These are phyloP conservation scores for Sporothrix mexicana DNA, from an alignment of 2,329 filamentous ascomycete genomes.

Conservation along the genomic window DNA sequence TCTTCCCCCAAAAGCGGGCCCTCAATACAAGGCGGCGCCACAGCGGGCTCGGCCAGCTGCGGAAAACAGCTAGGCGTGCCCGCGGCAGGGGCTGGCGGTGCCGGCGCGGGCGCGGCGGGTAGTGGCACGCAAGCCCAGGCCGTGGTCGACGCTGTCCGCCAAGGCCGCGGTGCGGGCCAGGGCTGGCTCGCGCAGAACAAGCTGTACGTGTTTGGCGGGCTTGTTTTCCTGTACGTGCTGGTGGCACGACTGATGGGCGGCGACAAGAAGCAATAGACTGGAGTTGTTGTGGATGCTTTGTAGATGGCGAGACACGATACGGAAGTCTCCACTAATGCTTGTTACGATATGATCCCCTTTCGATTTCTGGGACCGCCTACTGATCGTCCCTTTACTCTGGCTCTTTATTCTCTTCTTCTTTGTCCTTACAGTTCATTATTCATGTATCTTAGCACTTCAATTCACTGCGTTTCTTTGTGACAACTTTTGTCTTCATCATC, in stretches of 20 bases:
- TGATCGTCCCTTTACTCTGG: background rate
- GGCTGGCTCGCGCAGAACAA: conserved; percentile 84
- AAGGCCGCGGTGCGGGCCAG: conserved; percentile 78
- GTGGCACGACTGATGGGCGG: conserved; percentile 73
- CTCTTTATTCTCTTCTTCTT: background rate
- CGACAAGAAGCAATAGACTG: background rate
- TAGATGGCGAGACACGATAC: background rate
- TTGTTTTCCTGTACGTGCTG: conserved; percentile 82
- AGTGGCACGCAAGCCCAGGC: conserved; percentile 69
- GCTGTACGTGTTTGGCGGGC: conserved; percentile 70
- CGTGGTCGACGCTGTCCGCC: conserved; percentile 77
- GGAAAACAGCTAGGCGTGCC: conserved; percentile 65
- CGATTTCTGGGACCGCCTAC: background rate
- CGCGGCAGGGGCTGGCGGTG: conserved; percentile 48
- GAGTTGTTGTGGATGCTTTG: background rate
- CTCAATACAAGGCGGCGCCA: background rate
- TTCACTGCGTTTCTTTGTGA: background rate
- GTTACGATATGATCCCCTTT: conserved; percentile 22
- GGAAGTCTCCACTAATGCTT: background rate
- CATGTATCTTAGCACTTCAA: conserved; percentile 13
- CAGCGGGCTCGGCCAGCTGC: conserved; percentile 43
- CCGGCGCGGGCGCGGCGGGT: conserved; percentile 51
- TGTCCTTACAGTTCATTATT: background rate
- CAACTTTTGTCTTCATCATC: too few species aligned
- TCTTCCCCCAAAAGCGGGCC: background rate